Base-by-base conservation (phyloP, 306 rosid species). In the Lupinus albus region DNA sequence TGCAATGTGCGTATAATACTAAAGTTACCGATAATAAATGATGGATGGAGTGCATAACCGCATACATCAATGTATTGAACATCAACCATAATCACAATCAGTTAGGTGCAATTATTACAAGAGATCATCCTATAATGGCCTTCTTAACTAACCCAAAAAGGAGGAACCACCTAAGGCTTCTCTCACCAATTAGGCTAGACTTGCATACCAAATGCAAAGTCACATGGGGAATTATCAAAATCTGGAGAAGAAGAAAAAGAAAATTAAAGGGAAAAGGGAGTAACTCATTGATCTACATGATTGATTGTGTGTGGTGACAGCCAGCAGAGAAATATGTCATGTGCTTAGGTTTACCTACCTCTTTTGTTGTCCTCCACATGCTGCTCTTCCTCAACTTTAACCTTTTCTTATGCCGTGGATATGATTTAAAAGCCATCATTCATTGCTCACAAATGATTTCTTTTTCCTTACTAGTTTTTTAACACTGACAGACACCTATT, bases 311-410 rank as follows among this genome's bases (percentile, higher is more conserved):
- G 61, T 53, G 51, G 82, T 84, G 86, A 80, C 33, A 73, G 82
- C 79, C 89, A 88, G 88, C 87, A 79, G 61, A 80, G 65, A 71
- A 78, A 78, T 38, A 4, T 63, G 64, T 85, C 97, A 91, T 91
- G 88, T 88, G 93, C 87, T 76, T 81, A 67, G 85, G 88, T 42
- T 81, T 85, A 85, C 95, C 93, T 75, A 86, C 87, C 89, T 74
- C 82, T 76, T 80, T 46, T 80, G 78, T 73, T 82, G 82, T 74
- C 86, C 47, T 82, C 76, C 89, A 76, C 92, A 81, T 79, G 88
- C 78, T 79, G 65, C 75, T 72, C 65, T 68, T 69, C 67, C 70
- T 71, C 21, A 57, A 11, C 80, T 73, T 50, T 28, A 41, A 18
- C 39, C 15, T 66, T 66, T 78, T 72, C 59, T 64, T 67, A 77